Percentiles rank a stretch among this genome's conserved stretches.
Evolutionary conservation across 441 rosid genomes (phyloP).

Genomic region (Pelargonium citronellum): DNA sequence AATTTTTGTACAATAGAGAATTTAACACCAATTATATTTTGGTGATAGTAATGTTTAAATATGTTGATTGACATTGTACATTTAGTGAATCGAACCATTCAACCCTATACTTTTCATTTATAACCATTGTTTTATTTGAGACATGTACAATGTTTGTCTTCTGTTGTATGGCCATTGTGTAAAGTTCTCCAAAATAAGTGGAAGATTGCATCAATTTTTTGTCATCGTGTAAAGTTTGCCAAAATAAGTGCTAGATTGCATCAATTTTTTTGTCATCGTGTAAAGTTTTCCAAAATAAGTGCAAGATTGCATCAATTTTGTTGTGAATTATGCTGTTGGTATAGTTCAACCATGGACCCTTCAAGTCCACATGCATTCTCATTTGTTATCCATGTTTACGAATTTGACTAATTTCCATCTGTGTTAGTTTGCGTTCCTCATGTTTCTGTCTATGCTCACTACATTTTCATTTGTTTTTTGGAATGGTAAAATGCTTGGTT

Average conservation of each 20-base stretch:
- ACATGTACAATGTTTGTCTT: neutral
- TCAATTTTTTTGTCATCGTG: neutral
- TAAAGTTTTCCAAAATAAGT: neutral
- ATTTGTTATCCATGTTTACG: neutral
- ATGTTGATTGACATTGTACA: neutral
- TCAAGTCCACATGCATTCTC: neutral
- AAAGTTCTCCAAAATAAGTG: neutral
- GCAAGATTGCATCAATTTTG: neutral
- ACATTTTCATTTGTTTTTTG: neutral
- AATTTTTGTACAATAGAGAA: neutral
- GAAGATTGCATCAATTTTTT: neutral
- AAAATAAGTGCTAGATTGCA: neutral
- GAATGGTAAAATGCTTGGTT: neutral
- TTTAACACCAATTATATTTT: neutral
- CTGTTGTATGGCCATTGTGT: neutral
- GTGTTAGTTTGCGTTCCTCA: neutral
- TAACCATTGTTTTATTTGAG: neutral
- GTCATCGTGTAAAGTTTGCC: neutral
- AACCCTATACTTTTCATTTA: neutral
- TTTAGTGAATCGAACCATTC: neutral
- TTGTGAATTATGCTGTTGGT: neutral
- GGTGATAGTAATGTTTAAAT: neutral
- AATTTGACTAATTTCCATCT: neutral
- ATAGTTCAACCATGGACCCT: neutral
- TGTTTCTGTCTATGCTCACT: neutral